Base-by-base conservation (phyloP, 176 grass and related monocot species). In the Triticum aestivum region DNA sequence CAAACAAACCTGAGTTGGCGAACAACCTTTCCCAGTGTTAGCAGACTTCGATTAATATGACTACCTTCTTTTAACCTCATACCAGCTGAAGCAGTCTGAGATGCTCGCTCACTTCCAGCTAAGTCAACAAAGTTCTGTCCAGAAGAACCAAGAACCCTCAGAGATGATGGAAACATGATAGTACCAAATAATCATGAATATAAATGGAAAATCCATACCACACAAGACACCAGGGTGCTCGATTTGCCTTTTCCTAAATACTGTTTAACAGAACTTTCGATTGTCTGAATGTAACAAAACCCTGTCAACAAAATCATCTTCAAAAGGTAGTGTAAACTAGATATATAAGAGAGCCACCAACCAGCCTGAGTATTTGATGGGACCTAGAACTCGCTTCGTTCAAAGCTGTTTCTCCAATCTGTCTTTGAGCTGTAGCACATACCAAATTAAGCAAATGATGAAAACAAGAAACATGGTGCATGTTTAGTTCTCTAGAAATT, bases 331-430 rank as follows among this genome's bases (percentile, higher is more conserved):
- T 61, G 10, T 62, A 29, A 21, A 75, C 17, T 34, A 69, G 20
- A 68, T 8, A 84, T 84, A 38, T 69, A 80, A 79, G 30, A 84
- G n/a, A 39, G 39, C 15, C 61, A 73, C 93, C 45, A 58, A 98
- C 97, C 94, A 99, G 84, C 90, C 97, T 91, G 67, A 99, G 97
- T 90, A 99, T 97, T 91, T 99, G 97, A 91, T 99, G 97, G 45
- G 97, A 97, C 82, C 97, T 94, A 42, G 97, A 99, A 85, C 97
- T 99, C 45, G 81, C 86, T 89, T 99, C 97, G 73, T 99, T 99
- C 84, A 97, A 89, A 68, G 90, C 85, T 41, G 97, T 99, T 87
- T 99, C 97, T 66, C 94, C 97, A 13, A 93, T 92, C 77, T 97
- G 89, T 70, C 97, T 94, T 90, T 99, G 97, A 87, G 92, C 97